A percentile compares a stretch with the other conserved stretches of the same genome.
These are phyloP conservation scores for Paecilomyces variotii DNA, from an alignment of 2,329 filamentous ascomycete genomes.

Conservation along the genomic window DNA sequence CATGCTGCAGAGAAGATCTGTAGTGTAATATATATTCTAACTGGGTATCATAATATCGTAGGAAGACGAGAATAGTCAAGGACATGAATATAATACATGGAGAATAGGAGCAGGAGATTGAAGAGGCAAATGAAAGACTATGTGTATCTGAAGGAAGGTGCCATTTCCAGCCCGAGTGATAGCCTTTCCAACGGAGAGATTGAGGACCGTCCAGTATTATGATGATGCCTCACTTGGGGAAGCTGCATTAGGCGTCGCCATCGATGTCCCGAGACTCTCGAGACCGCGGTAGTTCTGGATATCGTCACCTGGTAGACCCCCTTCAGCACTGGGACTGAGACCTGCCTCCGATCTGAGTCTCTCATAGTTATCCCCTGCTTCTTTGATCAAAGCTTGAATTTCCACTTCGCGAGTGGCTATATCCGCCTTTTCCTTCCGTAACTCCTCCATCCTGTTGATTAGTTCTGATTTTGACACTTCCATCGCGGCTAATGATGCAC, in stretches of 20 bases:
- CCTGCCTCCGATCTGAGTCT: slow-evolving; percentile 43
- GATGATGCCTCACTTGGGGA: slow-evolving; percentile 20
- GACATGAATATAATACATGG: background rate
- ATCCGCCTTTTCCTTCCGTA: slow-evolving; percentile 60
- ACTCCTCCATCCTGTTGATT: slow-evolving; percentile 54
- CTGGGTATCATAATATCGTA: slow-evolving; percentile 11
- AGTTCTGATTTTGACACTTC: slow-evolving; percentile 55
- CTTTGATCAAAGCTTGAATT: slow-evolving; percentile 71
- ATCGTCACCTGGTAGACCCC: slow-evolving; percentile 16
- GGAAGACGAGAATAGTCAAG: background rate
- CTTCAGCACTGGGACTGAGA: slow-evolving; percentile 16
- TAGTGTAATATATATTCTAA: slow-evolving; percentile 13
- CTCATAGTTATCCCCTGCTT: slow-evolving; percentile 67
- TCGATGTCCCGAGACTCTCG: slow-evolving; percentile 29
- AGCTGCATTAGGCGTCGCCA: slow-evolving; percentile 16
- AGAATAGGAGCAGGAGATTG: background rate
- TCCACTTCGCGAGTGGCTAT: slow-evolving; percentile 65
- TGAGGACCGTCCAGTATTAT: slow-evolving; percentile 3
- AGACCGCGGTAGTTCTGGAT: slow-evolving; percentile 27
- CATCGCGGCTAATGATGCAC: slow-evolving; percentile 54
- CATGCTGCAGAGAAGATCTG: slow-evolving; percentile 18
- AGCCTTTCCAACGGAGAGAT: background rate
- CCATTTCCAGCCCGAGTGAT: background rate
- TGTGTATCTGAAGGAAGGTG: background rate
- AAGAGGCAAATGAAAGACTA: background rate